phyloP scores from a whole-genome alignment of 176 grass and related monocot genomes.

The Dactylis glomerata region DNA sequence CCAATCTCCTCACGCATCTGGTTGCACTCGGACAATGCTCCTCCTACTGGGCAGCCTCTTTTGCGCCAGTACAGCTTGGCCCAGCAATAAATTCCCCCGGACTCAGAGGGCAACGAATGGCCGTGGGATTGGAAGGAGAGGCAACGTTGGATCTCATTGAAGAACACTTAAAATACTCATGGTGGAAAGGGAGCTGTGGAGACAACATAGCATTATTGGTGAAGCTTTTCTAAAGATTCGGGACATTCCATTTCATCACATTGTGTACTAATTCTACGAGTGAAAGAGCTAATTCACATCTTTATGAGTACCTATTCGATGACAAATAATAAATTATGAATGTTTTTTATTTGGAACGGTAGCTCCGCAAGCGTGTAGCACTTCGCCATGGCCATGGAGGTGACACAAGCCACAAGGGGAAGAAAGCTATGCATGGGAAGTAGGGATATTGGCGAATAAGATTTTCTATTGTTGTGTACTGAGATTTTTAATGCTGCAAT shows the following conservation, averaged over 20 bases:
- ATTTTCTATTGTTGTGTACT: neutral
- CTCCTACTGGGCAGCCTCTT: neutral
- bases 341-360: neutral
- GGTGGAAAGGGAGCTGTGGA: neutral
- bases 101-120: neutral
- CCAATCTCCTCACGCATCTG: neutral
- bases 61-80: neutral
- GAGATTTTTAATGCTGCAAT: neutral
- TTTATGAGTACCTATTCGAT: neutral
- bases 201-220: neutral
- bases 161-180: neutral
- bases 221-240: neutral
- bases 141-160: neutral
- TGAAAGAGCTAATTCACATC: neutral
- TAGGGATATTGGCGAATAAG: neutral
- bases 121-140: neutral
- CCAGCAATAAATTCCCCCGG: neutral
- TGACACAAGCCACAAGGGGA: neutral
- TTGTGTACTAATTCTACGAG: neutral
- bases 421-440: neutral
- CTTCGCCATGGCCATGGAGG: neutral
- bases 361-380: neutral
- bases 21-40: neutral
- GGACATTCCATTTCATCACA: neutral
- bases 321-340: neutral